These are phyloP conservation scores for Aspergillus ustus DNA, from an alignment of 2,329 filamentous ascomycete species.

Conservation along the genomic window DNA sequence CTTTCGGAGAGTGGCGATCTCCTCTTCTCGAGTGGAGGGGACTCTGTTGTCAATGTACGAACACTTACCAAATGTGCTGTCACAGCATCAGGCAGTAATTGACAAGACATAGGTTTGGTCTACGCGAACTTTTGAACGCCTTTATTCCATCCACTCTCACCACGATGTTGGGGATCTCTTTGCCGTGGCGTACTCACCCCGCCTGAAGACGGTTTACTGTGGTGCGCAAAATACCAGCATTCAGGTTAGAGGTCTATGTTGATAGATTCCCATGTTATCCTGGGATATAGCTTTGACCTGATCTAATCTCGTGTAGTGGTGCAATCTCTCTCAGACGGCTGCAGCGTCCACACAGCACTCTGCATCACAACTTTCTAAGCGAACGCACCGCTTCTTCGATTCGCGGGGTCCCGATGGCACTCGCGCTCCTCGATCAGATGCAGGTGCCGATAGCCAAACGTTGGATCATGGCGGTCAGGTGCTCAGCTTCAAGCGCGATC, in stretches of 20 bases:
- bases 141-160: conserved; percentile 89
- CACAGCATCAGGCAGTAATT: background rate
- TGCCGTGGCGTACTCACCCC: conserved; percentile 84
- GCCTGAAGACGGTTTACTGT: conserved; percentile 81
- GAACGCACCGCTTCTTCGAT: conserved; percentile 91
- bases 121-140: conserved; percentile 71
- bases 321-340: conserved; percentile 69
- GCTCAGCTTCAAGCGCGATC: conserved; percentile 79
- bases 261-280: background rate
- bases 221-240: conserved; percentile 94
- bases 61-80: background rate
- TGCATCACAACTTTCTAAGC: conserved; percentile 72
- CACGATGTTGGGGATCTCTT: conserved; percentile 97
- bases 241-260: conserved; percentile 56
- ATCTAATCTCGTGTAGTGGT: conserved; percentile 63
- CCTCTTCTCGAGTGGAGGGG: conserved; percentile 90
- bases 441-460: conserved; percentile 55
- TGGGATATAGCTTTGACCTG: background rate
- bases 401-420: conserved; percentile 83
- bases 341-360: conserved; percentile 66
- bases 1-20: conserved; percentile 75
- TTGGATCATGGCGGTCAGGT: conserved; percentile 65
- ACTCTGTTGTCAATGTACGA: conserved; percentile 83
- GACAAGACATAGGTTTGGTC: conserved; percentile 69
- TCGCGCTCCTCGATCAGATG: conserved; percentile 73